Base-by-base conservation (phyloP, 176 grass and related monocot species). In the Oryza australiensis region DNA sequence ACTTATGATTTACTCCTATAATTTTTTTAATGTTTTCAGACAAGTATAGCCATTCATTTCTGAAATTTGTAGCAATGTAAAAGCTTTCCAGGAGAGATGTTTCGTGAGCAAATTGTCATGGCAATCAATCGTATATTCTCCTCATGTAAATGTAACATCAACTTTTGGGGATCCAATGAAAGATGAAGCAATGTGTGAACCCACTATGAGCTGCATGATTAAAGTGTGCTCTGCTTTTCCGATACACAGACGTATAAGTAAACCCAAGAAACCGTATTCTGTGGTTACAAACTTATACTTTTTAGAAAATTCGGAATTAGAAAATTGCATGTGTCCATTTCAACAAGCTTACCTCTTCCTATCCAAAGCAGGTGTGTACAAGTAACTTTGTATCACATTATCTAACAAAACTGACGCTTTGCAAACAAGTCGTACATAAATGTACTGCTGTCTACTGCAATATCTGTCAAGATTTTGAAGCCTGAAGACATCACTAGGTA, bases 191-290 rank as follows among this genome's bases (percentile, higher is more conserved):
- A 85, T 77, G 87, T 46, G 62, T 46, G 62, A 89, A 77, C 69
- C 78, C 87, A 89, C 83, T 67, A 81, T 23, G 16, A n/a, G 83
- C 55, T 27, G 42, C 72, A 72, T 82, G 34, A 82, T 77, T 43
- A 46, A 85, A 89, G 86, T 33, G 2, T 20, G 53, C 20, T 18
- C 37, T 22, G 15, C 65, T 72, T 82, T 88, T 74, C 27, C 18
- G 23, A 46, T 60, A 15, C 64, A 32, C 77, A 76, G 28, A 66
- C 72, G 72, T 77, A 72, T 24, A 86, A 73, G 66, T 35, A 77
- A 77, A 77, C 24, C 69, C 48, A 80, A 75, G 3, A 78, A 76
- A 43, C 49, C 16, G 70, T 80, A 80, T 80, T 80, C 14, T 64
- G 40, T 40, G 64, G 70, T 22, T 77, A 48, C 34, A 60, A 60